Evolutionary conservation across 129 eudicot species (phyloP), one percentile per base, ranked within the genome.

Genomic region (Artemisia annua): DNA sequence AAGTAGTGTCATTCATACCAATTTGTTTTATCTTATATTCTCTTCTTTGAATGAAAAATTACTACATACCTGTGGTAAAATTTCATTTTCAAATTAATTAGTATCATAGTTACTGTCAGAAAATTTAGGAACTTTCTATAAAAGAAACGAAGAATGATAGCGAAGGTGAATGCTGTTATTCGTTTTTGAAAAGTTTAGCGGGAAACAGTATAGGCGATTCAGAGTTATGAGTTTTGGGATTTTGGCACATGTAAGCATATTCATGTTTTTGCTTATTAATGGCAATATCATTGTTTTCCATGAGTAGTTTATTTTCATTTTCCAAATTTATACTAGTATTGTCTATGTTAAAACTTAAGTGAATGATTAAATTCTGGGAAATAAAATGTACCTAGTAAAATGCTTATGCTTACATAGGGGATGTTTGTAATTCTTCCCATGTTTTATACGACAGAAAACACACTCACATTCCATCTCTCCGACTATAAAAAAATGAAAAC

Each of bases 171-270:
- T 43, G 44, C 77, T 53, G 64, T 78, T 63, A 67, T 63, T 71
- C 30, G 35, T 46, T 51, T 77, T 67, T 17, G 18, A 53, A 78
- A 52, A 71, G 49, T 22, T 78, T 63, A 59, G 72, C 14, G 54
- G 76, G 77, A 54, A 53, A 77, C 32, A 67, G 11, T 12, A n/a
- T 43, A 14, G 12, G 81, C 50, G 63, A 55, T 32, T 7, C 2
- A 39, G 46, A 39, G 46, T 39, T 0, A 39, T 8, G 46, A 39
- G 10, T 3, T 52, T 15, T 13, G n/a, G 26, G 28, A 28, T 48
- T 61, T 62, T 48, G 48, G 48, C 67, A 22, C 12, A 11, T 32
- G 53, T 54, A 70, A 16, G n/a, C 54, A 43, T 10, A 6, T 28
- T 52, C 50, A 24, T 7, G 3, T 9, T 39, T 63, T 35, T 64